Base-by-base conservation (phyloP, 2,329 filamentous ascomycete species). In the Orbilia blumenaviensis region DNA sequence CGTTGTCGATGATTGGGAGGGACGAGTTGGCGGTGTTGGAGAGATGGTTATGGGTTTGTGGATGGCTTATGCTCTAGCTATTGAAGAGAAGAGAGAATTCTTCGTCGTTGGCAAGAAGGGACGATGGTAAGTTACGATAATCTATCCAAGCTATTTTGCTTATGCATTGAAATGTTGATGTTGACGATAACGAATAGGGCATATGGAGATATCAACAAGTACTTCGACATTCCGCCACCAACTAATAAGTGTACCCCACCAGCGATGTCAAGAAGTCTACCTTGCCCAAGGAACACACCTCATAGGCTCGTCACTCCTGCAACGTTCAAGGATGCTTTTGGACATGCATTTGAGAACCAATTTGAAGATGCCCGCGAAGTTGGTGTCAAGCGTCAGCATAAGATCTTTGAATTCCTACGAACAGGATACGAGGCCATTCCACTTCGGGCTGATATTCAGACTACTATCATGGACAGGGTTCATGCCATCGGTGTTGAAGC, bases 11-110 rank as follows among this genome's bases (percentile, higher is more conserved):
- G 73, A 77, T 63, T 52, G 36, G 34, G 63, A 71, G 14, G 66
- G 73, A 3, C 3, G 34, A 16, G 73, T 66, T 29, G 66, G 41
- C 3, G 72, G 73, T 0, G 61, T 77, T 32, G 73, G 73, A 7
- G 73, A 61, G 25, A 58, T 69, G 21, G 66, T 77, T 48, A 60
- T 77, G 73, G 73, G 73, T 1, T 27, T 77, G 38, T 77, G 73
- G 71, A 69, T 77, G 73, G 73, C 73, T 42, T 77, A 77, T 54
- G 73, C 66, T 21, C 36, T 77, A 25, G 64, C 73, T 23, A 41
- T 50, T n/a, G 16, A 16, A 14, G 73, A 77, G 42, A 34, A 54
- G 9, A 71, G 73, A 7, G 73, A 71, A 50, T 77, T 77, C 46
- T 77, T 71, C 21, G 73, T 77, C 38, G 69, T 66, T 14, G 52